These are phyloP conservation scores for Reticulascus tulasneorum DNA, from an alignment of 2,329 filamentous ascomycete genomes.

Conservation along the genomic window DNA sequence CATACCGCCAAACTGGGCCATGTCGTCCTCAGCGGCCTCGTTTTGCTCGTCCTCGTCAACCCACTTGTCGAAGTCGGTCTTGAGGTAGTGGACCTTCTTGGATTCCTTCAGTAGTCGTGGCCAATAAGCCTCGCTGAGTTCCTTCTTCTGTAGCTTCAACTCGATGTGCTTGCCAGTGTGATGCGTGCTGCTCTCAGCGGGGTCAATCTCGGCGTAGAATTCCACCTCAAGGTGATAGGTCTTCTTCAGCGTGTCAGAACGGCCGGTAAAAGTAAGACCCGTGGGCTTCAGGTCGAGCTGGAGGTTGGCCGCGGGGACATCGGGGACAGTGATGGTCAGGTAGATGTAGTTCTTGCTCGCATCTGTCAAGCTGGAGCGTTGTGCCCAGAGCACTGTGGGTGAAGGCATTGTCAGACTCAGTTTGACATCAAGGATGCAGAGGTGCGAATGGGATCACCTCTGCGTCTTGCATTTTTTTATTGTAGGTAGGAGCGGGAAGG, in stretches of 20 bases:
- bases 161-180: constrained; percentile 87
- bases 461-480: no score
- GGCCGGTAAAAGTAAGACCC: constrained; percentile 75
- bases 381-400: constrained; percentile 84
- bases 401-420: constrained; percentile 3
- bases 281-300: constrained; percentile 81
- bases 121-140: constrained; percentile 92
- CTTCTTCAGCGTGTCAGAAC: constrained; percentile 78
- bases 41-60: constrained; percentile 98
- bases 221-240: constrained; percentile 84
- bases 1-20: constrained; percentile 64
- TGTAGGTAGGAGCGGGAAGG: no score
- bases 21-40: constrained; percentile 77
- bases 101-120: constrained; percentile 86
- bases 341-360: constrained; percentile 90
- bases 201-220: constrained; percentile 88
- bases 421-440: no score
- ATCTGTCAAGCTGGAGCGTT: constrained; percentile 82
- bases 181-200: constrained; percentile 76
- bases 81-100: constrained; percentile 90
- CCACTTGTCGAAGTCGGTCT: constrained; percentile 99
- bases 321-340: constrained; percentile 84
- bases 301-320: constrained; percentile 71
- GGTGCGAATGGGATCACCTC: no score
- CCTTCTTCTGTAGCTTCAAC: constrained; percentile 95